These are phyloP conservation scores for Ampelocalamus luodianensis DNA, from an alignment of 176 grass and related monocot species.

Conservation along the genomic window DNA sequence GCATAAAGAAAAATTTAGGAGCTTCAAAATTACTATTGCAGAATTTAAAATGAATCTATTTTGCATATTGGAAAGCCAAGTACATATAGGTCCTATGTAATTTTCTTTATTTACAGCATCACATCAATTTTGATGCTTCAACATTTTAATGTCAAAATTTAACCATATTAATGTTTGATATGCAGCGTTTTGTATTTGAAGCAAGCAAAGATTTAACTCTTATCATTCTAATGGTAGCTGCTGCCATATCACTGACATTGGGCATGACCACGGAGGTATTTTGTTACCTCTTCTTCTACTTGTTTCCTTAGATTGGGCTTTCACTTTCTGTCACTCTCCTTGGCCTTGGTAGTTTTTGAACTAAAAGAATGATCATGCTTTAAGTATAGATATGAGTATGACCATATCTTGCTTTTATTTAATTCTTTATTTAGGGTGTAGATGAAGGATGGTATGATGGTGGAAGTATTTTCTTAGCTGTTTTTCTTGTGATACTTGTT, in stretches of 20 bases:
- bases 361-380: slow-evolving; percentile 10
- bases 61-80: slow-evolving; percentile 6
- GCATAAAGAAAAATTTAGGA: not conserved
- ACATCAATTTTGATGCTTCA: slow-evolving; percentile 15
- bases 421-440: slow-evolving; percentile 53
- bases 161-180: slow-evolving; percentile 39
- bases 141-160: slow-evolving; percentile 34
- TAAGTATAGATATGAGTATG: not conserved
- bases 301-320: slow-evolving; percentile 31
- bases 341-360: slow-evolving; percentile 1
- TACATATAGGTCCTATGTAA: not conserved
- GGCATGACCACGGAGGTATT: slow-evolving; percentile 93
- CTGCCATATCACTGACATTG: slow-evolving; percentile 82
- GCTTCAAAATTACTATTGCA: not conserved
- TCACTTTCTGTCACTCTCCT: not conserved
- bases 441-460: slow-evolving; percentile 98
- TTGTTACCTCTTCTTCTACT: slow-evolving; percentile 28
- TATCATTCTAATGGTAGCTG: slow-evolving; percentile 85
- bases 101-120: not conserved
- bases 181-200: slow-evolving; percentile 88
- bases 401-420: slow-evolving; percentile 31
- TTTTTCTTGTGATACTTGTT: slow-evolving; percentile 95
- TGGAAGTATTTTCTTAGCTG: slow-evolving; percentile 94
- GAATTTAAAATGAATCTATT: slow-evolving; percentile 2
- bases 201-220: slow-evolving; percentile 96